Conservation (phyloP, 108 stramenopile species). For the Cyclotella kingstonii region DNA sequence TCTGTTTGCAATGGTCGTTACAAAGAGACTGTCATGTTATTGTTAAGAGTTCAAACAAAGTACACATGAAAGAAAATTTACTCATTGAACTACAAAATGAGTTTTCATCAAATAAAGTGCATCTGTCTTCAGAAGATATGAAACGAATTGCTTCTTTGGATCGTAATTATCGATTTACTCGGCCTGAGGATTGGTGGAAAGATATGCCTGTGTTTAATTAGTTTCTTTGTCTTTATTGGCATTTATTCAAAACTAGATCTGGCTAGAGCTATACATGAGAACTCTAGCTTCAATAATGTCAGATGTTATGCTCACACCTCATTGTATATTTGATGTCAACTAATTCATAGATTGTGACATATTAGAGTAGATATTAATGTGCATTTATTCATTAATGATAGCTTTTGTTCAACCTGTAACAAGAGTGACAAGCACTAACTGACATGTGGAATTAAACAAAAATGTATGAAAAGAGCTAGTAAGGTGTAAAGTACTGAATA, state of each 20-base stretch:
- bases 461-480: too few species aligned
- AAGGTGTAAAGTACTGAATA: too few species aligned
- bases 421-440: too few species aligned
- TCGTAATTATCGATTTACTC: slow-evolving; percentile 66
- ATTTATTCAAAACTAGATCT: neutral
- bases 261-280: neutral
- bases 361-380: too few species aligned
- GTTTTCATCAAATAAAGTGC: slow-evolving; percentile 15
- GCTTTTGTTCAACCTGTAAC: too few species aligned
- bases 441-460: too few species aligned
- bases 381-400: too few species aligned
- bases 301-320: neutral
- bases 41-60: slow-evolving; percentile 54
- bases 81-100: slow-evolving; percentile 22
- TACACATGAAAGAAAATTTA: slow-evolving; percentile 58
- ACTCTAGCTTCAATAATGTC: neutral
- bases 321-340: neutral
- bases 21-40: slow-evolving; percentile 63
- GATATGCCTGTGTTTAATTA: slow-evolving; percentile 70
- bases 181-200: slow-evolving; percentile 82
- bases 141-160: slow-evolving; percentile 52
- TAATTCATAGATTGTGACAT: neutral
- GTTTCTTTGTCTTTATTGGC: neutral
- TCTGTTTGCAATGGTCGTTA: slow-evolving; percentile 71
- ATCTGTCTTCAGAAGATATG: slow-evolving; percentile 48